These are phyloP conservation scores for Apiospora hydei DNA, from an alignment of 2,329 filamentous ascomycete species.

Conservation along the genomic window DNA sequence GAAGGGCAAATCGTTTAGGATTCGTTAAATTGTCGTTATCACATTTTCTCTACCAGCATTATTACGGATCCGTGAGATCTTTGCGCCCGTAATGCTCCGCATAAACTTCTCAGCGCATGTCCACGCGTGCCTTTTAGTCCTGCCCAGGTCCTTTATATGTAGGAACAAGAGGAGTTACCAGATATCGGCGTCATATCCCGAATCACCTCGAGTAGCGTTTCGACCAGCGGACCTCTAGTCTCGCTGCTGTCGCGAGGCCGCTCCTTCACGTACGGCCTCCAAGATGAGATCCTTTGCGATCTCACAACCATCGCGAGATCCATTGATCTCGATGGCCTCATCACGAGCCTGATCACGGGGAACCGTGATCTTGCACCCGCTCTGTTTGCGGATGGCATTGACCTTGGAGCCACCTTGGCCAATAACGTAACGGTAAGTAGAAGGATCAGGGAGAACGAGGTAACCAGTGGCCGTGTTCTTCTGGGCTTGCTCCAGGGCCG, in stretches of 20 bases:
- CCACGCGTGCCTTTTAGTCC: not conserved
- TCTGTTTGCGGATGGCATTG: constrained; percentile 90
- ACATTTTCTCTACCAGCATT: not conserved
- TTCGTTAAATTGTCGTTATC: not conserved
- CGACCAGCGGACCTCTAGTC: constrained; percentile 36
- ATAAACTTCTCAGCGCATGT: not conserved
- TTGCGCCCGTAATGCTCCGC: constrained; percentile 5
- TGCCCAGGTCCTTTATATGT: not conserved
- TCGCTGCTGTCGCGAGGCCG: constrained; percentile 37
- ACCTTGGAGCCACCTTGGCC: constrained; percentile 90
- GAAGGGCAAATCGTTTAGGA: not conserved
- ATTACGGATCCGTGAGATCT: not conserved
- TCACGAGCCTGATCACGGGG: constrained; percentile 77
- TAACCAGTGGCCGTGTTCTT: constrained; percentile 81
- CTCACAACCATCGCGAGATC: constrained; percentile 80
- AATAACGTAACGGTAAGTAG: constrained; percentile 88
- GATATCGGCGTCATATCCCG: not conserved
- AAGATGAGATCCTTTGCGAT: constrained; percentile 89
- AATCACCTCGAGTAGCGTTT: not conserved
- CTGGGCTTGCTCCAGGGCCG: constrained; percentile 74
- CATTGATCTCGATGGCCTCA: constrained; percentile 91
- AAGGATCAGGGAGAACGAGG: constrained; percentile 87
- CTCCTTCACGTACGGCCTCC: constrained; percentile 75
- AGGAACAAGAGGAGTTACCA: not conserved
- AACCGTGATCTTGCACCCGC: constrained; percentile 92